Conservation (phyloP, 306 rosid genomes). For the Lagenaria siceraria region DNA sequence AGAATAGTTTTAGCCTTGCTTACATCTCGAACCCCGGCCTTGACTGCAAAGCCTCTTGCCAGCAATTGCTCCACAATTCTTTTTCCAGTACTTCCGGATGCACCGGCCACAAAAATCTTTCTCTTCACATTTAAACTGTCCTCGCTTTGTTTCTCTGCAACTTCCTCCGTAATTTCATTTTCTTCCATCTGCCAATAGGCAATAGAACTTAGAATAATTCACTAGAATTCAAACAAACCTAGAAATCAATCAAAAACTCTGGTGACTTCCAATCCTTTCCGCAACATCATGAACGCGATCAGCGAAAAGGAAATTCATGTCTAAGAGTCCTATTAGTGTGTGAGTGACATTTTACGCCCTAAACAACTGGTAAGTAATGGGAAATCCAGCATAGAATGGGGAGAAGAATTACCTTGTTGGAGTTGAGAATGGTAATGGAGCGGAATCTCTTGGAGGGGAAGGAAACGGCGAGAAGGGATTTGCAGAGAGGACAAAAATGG, state of each 20-base stretch:
- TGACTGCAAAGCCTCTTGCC: slow-evolving; percentile 72
- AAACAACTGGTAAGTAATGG: background rate
- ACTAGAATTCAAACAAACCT: background rate
- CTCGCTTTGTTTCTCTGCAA: slow-evolving; percentile 14
- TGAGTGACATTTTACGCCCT: background rate
- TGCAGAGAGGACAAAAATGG: background rate
- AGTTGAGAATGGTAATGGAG: slow-evolving; percentile 8
- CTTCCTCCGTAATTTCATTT: slow-evolving; percentile 40
- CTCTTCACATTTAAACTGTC: slow-evolving; percentile 28
- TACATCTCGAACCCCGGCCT: slow-evolving; percentile 84
- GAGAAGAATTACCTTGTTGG: slow-evolving; percentile 14
- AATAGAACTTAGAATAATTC: background rate
- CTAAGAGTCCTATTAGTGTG: background rate
- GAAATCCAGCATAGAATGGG: slow-evolving; percentile 15
- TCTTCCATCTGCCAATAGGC: slow-evolving; percentile 49
- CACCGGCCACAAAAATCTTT: slow-evolving; percentile 88
- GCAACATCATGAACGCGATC: background rate
- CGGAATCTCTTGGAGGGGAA: background rate
- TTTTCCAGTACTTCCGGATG: slow-evolving; percentile 85
- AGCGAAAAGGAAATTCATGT: background rate
- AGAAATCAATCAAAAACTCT: slow-evolving; percentile 12
- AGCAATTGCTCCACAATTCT: slow-evolving; percentile 79
- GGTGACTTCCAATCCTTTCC: background rate
- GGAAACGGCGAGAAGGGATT: slow-evolving; percentile 11
- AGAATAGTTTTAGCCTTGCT: slow-evolving; percentile 56